phyloP scores from a whole-genome alignment of 441 rosid genomes.

The Rhodomyrtus psidioides region DNA sequence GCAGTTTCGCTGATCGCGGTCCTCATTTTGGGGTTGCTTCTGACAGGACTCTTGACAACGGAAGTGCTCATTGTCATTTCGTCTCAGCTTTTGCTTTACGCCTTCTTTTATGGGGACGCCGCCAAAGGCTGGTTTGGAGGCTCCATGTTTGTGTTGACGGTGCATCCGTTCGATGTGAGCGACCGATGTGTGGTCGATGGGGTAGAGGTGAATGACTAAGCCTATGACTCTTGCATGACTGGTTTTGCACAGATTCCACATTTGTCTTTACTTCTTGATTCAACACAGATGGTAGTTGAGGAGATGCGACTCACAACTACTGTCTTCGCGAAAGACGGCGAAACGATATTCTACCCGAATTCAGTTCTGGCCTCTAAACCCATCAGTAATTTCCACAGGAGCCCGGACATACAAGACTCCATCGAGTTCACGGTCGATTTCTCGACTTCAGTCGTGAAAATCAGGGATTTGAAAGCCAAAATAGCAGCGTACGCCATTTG shows the following conservation, averaged over 20 bases:
- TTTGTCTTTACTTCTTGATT: background rate
- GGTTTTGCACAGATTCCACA: background rate
- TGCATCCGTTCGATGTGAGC: background rate
- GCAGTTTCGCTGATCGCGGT: background rate
- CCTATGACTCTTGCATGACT: background rate
- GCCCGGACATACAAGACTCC: background rate
- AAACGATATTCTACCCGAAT: background rate
- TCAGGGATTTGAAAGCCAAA: rapidly evolving
- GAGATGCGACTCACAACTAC: background rate
- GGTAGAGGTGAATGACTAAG: background rate
- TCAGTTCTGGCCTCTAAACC: background rate
- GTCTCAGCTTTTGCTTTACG: background rate
- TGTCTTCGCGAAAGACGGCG: background rate
- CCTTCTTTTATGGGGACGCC: background rate
- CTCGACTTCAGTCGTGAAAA: background rate
- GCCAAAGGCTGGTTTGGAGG: background rate
- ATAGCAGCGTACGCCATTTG: background rate
- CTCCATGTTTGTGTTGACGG: background rate
- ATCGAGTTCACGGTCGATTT: background rate
- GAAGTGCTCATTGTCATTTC: background rate
- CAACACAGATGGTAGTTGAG: background rate
- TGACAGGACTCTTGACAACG: background rate
- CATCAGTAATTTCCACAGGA: background rate
- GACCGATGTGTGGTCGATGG: background rate
- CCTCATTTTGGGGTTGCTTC: background rate